Base-by-base conservation (phyloP, 192 early-diverging fungal species). In the Physocladia obscura region DNA sequence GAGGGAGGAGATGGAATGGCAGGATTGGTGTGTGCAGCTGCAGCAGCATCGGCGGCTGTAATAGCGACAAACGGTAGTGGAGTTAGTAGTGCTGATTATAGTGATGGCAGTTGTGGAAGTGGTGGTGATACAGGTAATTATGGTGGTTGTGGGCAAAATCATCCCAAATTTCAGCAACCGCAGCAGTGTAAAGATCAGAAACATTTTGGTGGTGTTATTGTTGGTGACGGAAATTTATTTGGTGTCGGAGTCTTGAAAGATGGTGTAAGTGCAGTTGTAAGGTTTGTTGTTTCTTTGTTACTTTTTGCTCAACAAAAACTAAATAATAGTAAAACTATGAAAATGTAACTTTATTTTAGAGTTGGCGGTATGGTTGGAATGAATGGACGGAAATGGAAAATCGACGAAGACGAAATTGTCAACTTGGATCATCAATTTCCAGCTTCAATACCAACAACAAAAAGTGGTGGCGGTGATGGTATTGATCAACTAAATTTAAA, bases 231-330 rank as follows among this genome's bases (percentile, higher is more conserved):
- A 52, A 52, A 6, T 6, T 6, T 52, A 26, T 27, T 52, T 52
- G 50, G 50, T 5, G 50, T 52, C 11, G 50, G 50, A 19, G 50
- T 52, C 21, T 21, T 52, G 50, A 58, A 27, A 44, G 39, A 62
- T 8, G 60, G 60, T 24, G 60, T n/a, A 17, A 62, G 60, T 62
- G 60, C 39, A 44, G 60, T 62, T 11, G 21, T 62, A 24, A 21
- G 60, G 39, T n/a, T n/a, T n/a, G n/a, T n/a, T n/a, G n/a, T n/a
- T n/a, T n/a, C n/a, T n/a, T n/a, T n/a, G n/a, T n/a, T n/a, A n/a
- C n/a, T n/a, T n/a, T n/a, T n/a, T n/a, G n/a, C n/a, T n/a, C n/a
- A n/a, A n/a, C n/a, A n/a, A n/a, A n/a, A n/a, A n/a, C n/a, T n/a
- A n/a, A n/a, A n/a, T n/a, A n/a, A n/a, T n/a, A n/a, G n/a, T n/a